Conservation (phyloP, 1,284 basidiomycete species). For the Afroboletus lepidellus region DNA sequence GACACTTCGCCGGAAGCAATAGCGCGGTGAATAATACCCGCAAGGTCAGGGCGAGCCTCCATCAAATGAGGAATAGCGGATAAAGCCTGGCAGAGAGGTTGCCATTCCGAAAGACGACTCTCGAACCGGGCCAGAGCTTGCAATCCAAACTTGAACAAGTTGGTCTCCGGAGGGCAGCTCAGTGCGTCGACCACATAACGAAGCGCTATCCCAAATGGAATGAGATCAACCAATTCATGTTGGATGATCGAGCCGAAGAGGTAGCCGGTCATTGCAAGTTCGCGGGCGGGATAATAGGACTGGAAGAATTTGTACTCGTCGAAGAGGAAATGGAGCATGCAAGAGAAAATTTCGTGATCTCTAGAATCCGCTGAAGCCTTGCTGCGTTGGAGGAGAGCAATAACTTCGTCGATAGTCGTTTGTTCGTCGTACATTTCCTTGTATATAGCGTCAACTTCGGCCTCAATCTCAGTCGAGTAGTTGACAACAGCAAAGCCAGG, state of each 20-base stretch:
- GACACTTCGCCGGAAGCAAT: conserved; percentile 53
- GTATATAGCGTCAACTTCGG: conserved; percentile 94
- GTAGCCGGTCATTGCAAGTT: conserved; percentile 94
- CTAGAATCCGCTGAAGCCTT: conserved; percentile 81
- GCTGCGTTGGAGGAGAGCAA: conserved; percentile 81
- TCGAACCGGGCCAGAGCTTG: conserved; percentile 91
- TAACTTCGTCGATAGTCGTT: conserved; percentile 92
- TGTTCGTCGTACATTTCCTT: conserved; percentile 98
- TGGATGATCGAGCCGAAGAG: conserved; percentile 97
- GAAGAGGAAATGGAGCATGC: conserved; percentile 98
- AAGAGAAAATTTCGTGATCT: conserved; percentile 96
- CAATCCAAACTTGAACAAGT: conserved; percentile 94
- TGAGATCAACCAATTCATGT: conserved; percentile 90
- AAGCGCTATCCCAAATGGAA: conserved; percentile 95
- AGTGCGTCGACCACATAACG: conserved; percentile 96
- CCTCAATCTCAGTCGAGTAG: conserved; percentile 87
- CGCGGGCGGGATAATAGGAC: conserved; percentile 90
- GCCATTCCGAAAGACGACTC: conserved; percentile 88
- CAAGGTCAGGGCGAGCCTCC: conserved; percentile 87
- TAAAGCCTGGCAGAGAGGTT: conserved; percentile 88
- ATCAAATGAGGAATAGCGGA: conserved; percentile 85
- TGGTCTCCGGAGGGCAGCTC: conserved; percentile 85
- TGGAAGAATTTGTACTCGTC: conserved; percentile 99
- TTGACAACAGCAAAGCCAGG: conserved; percentile 90
- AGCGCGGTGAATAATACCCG: conserved; percentile 69